Evolutionary conservation across 345 rosid species (phyloP).

Genomic region (Rubroshorea leprosula): DNA sequence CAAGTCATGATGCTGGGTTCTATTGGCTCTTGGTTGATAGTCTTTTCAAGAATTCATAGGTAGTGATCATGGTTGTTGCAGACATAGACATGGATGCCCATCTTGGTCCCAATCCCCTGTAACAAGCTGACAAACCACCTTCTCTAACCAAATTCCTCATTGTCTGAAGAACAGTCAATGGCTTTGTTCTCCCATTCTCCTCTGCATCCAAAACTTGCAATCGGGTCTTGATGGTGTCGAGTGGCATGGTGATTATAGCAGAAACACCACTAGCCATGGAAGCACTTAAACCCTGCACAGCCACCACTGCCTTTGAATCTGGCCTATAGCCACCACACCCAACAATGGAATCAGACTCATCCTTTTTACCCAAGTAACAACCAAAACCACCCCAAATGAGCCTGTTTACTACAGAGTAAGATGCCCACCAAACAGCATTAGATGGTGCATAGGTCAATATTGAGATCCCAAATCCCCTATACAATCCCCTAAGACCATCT

Average conservation of each 20-base stretch:
- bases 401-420: constrained; percentile 73
- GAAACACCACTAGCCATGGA: constrained; percentile 79
- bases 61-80: constrained; percentile 83
- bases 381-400: constrained; percentile 56
- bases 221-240: constrained; percentile 82
- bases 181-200: constrained; percentile 54
- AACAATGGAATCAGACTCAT: constrained; percentile 16
- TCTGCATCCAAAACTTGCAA: constrained; percentile 75
- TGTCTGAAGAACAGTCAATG: constrained; percentile 53
- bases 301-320: constrained; percentile 40
- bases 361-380: constrained; percentile 21
- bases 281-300: constrained; percentile 68
- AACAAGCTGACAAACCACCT: constrained; percentile 77
- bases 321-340: constrained; percentile 43
- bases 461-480: constrained; percentile 92
- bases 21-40: constrained; percentile 60
- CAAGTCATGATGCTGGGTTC: constrained; percentile 29
- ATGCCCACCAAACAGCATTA: constrained; percentile 95
- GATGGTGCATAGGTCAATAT: constrained; percentile 96
- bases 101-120: constrained; percentile 85
- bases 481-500: constrained; percentile 79
- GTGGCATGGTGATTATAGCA: constrained; percentile 73
- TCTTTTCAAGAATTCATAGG: constrained; percentile 77
- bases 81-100: constrained; percentile 95
- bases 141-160: constrained; percentile 56